Evolutionary conservation across 495 filamentous ascomycete species (phyloP), one percentile per base, ranked within the genome.

Genomic region (Chaetomium cochliodes): DNA sequence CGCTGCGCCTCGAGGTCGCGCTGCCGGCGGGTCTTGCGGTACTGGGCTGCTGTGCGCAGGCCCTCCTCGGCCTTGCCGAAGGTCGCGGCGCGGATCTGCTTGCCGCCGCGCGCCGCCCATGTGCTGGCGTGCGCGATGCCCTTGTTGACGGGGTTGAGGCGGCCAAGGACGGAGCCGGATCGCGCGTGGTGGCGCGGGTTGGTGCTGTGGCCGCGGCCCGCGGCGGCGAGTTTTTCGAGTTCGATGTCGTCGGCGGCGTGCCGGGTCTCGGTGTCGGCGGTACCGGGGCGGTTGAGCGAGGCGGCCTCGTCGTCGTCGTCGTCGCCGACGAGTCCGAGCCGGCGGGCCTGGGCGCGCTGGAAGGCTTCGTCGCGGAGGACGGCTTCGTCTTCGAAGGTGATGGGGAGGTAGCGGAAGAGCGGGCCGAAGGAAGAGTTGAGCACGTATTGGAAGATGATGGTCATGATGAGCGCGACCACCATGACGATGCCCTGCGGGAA

Each of bases 331-430:
- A 82, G 72, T 12, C 82, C 87, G 57, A 84, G 75, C 11, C 86
- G 82, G 56, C 82, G 82, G 60, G 86, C 86, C 71, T 94, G 91
- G 23, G 88, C 89, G 42, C 87, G 83, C 44, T 88, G 87, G 73
- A 98, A 98, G 58, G 90, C 91, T 69, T 94, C 86, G 69, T 98
- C 96, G 5, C 92, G 87, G 49, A 88, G 80, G 15, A 94, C 91
- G 6, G 94, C 94, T 63, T 96, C 92, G 69, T 98, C 96, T 74
- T 98, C 94, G 50, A 98, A 82, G 0, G 94, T 98, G 69, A 98
- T 96, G 0, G 94, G 94, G 47, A 98, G 79, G 72, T 97, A 97
- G 41, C 87, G 85, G 70, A 96, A 87, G 52, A 98, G 81, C 25
- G 94, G 93, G 1, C 86, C 85, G 67, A 98, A 97, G 9, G 92